Base-by-base conservation (phyloP, 345 rosid species). In the Pistacia integerrima region DNA sequence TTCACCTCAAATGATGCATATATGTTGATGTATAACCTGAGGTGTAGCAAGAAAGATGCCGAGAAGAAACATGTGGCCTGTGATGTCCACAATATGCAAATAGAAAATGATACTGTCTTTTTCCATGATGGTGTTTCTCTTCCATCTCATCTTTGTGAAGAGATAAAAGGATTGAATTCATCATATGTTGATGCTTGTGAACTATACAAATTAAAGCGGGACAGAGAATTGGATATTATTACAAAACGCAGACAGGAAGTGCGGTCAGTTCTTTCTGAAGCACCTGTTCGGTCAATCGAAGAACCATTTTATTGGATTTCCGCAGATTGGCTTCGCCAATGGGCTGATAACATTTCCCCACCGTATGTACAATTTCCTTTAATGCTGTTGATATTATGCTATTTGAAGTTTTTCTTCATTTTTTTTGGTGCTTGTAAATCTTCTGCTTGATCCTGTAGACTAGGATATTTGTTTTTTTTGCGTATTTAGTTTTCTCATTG, bases 1-100 rank as follows among this genome's bases (percentile, higher is more conserved):
- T 93, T 91, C 86, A 90, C 99, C 68, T 96, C 99, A 69, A 85
- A 69, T 86, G 97, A 96, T 89, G 97, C 98, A 18, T 96, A 96
- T 83, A 88, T 92, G 98, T 84, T 96, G 80, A 96, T 92, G 89
- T 96, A 96, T 84, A 89, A 83, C 79, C 93, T 86, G 77, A 89
- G 90, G 81, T 83, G 82, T 82, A 74, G 58, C 66, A 81, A 83
- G 83, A 82, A 83, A 66, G 81, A 85, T 82, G 82, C 72, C 74
- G 76, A 74, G 65, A 79, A 79, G 79, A 83, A 63, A 69, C 61
- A 74, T 73, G 65, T 11, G 52, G 79, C 46, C 63, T 52, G 36
- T 78, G 80, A 72, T 79, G 30, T 78, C 33, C 76, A 77, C 64
- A 65, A 62, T 81, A 64, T 74, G 78, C 80, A 84, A 66, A 57